These are phyloP conservation scores for Cicer arietinum DNA, from an alignment of 306 rosid genomes.

Conservation along the genomic window DNA sequence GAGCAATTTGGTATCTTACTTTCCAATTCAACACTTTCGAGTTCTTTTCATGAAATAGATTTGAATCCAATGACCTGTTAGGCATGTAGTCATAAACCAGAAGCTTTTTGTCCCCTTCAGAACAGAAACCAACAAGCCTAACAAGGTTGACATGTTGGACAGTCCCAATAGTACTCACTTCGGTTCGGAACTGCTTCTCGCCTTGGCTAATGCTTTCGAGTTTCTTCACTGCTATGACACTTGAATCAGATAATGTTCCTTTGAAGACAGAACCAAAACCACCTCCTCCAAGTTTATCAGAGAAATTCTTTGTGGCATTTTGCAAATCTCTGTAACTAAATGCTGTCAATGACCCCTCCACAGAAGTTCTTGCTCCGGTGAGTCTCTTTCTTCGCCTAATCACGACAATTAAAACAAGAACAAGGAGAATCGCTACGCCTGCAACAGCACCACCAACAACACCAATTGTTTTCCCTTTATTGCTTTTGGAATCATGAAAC, in stretches of 20 bases:
- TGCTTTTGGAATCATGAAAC: constrained; percentile 49
- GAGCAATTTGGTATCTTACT: constrained; percentile 77
- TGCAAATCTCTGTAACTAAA: constrained; percentile 78
- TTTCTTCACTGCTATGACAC: constrained; percentile 80
- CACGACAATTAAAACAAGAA: constrained; percentile 45
- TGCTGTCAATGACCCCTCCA: constrained; percentile 77
- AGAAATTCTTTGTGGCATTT: constrained; percentile 86
- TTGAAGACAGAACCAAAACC: constrained; percentile 93
- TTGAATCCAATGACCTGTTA: constrained; percentile 70
- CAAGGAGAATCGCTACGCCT: constrained; percentile 48
- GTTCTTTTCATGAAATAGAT: constrained; percentile 53
- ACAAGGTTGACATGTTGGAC: constrained; percentile 89
- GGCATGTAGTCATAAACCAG: constrained; percentile 89
- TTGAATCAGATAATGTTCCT: constrained; percentile 74
- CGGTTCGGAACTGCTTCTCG: constrained; percentile 89
- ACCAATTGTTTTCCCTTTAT: constrained; percentile 52
- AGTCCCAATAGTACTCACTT: constrained; percentile 86
- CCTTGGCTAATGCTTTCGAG: constrained; percentile 87
- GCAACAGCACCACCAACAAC: constrained; percentile 53
- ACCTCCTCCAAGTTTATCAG: constrained; percentile 85
- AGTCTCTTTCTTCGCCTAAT: constrained; percentile 51
- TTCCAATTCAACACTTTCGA: constrained; percentile 65
- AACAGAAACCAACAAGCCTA: constrained; percentile 89
- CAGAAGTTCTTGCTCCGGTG: constrained; percentile 49
- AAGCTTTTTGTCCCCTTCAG: constrained; percentile 67